Conservation (phyloP, 305 asterid species). For the Fraxinus velutina region DNA sequence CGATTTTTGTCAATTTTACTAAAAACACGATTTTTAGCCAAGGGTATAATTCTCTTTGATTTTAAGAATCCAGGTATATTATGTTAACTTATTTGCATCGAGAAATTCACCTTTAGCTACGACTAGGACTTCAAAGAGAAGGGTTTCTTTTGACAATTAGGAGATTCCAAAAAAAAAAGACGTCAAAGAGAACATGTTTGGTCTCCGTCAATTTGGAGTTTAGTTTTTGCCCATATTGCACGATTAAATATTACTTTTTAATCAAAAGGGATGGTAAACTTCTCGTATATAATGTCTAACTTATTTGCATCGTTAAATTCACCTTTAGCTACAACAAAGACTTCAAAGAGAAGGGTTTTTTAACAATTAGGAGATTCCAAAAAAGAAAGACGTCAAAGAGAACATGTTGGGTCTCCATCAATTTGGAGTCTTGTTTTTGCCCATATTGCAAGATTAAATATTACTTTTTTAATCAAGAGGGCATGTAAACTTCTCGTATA, state of each 20-base stretch:
- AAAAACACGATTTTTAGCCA: too few species aligned
- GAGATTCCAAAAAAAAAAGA: not conserved
- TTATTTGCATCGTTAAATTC: too few species aligned
- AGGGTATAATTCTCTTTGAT: not conserved
- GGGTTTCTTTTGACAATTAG: not conserved
- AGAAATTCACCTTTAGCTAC: not conserved
- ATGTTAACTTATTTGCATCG: not conserved
- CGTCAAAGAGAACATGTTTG: not conserved
- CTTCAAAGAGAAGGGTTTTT: too few species aligned
- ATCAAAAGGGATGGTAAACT: too few species aligned
- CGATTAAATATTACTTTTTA: not conserved
- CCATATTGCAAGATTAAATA: not conserved
- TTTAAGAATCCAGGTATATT: not conserved
- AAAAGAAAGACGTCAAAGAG: not conserved
- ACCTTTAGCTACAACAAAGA: too few species aligned
- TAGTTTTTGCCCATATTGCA: not conserved
- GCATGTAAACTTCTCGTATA: not conserved
- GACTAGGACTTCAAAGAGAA: not conserved
- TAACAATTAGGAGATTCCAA: not conserved
- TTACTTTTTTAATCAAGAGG: not conserved
- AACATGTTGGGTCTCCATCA: not conserved
- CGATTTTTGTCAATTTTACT: not conserved
- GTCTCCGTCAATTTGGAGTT: slow-evolving; percentile 21
- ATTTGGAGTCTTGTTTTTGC: slow-evolving; percentile 18
- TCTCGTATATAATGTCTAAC: too few species aligned